phyloP scores from a whole-genome alignment of 768 basidiomycete genomes.

The Hydnomerulius pinastri region DNA sequence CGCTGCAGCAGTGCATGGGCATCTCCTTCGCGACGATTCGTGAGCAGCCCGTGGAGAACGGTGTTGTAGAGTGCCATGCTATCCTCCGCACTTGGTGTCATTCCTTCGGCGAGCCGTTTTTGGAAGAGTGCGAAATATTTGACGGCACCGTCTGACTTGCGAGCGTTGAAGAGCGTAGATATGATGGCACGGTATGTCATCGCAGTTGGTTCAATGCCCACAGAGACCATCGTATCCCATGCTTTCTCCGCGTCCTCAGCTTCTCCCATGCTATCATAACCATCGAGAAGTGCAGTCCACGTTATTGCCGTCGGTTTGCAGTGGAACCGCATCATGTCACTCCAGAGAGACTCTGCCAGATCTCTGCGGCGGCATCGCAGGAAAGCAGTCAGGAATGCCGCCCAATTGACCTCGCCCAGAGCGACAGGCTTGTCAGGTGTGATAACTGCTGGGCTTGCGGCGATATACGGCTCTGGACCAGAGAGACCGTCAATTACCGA shows the following conservation, averaged over 20 bases:
- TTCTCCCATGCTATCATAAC: slow-evolving; percentile 54
- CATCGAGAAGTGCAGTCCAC: slow-evolving; percentile 75
- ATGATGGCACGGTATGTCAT: slow-evolving; percentile 73
- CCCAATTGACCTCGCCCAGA: slow-evolving; percentile 63
- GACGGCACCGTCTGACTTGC: slow-evolving; percentile 52
- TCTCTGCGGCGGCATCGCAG: slow-evolving; percentile 55
- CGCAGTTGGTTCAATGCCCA: slow-evolving; percentile 58
- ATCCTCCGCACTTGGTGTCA: slow-evolving; percentile 29
- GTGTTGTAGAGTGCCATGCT: slow-evolving; percentile 66
- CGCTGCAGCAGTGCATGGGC: slow-evolving; percentile 43
- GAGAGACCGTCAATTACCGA: slow-evolving; percentile 51
- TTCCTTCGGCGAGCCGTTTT: slow-evolving; percentile 12
- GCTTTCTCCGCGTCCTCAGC: slow-evolving; percentile 53
- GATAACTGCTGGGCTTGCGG: slow-evolving; percentile 40
- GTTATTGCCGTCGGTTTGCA: slow-evolving; percentile 54
- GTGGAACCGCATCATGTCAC: slow-evolving; percentile 55
- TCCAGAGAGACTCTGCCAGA: slow-evolving; percentile 66
- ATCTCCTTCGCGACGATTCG: slow-evolving; percentile 38
- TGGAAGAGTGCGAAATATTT: slow-evolving; percentile 54
- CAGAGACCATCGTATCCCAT: slow-evolving; percentile 66
- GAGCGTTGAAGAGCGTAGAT: slow-evolving; percentile 55
- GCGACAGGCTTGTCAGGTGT: slow-evolving; percentile 44
- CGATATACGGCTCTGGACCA: slow-evolving; percentile 56
- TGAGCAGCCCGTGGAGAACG: slow-evolving; percentile 69
- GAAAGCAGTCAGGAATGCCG: slow-evolving; percentile 65